Conservation (phyloP, 2,329 filamentous ascomycete genomes). For the Alternaria consortialis region DNA sequence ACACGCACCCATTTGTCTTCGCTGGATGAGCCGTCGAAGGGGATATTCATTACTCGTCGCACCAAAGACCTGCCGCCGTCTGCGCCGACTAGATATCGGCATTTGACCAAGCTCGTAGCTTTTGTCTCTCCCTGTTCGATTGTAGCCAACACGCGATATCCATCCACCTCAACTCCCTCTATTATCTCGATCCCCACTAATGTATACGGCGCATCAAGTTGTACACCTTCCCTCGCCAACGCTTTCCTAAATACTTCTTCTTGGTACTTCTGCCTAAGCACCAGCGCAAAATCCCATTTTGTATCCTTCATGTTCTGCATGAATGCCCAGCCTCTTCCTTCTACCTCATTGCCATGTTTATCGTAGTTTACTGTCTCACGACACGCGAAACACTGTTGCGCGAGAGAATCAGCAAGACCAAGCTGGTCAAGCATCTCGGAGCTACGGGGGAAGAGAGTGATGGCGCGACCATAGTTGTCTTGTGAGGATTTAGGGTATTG, state of each 20-base stretch:
- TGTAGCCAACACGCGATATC: slow-evolving; percentile 28
- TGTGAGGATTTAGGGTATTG: slow-evolving; percentile 60
- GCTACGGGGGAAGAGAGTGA: slow-evolving; percentile 63
- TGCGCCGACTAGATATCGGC: slow-evolving; percentile 61
- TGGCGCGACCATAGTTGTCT: slow-evolving; percentile 63
- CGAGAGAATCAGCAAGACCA: slow-evolving; percentile 59
- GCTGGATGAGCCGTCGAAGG: slow-evolving; percentile 60
- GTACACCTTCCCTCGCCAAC: slow-evolving; percentile 49
- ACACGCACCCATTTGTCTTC: slow-evolving; percentile 65
- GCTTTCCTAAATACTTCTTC: slow-evolving; percentile 62
- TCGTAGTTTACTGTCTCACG: slow-evolving; percentile 61
- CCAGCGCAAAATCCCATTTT: slow-evolving; percentile 62
- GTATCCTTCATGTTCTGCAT: slow-evolving; percentile 64
- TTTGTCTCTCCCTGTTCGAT: slow-evolving; percentile 17
- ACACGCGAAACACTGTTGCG: slow-evolving; percentile 63
- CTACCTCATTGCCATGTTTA: slow-evolving; percentile 54
- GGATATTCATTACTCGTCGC: slow-evolving; percentile 56
- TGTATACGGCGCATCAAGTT: slow-evolving; percentile 49
- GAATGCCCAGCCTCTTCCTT: slow-evolving; percentile 61
- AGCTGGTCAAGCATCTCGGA: slow-evolving; percentile 64
- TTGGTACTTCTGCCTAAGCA: slow-evolving; percentile 64
- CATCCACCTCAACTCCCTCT: slow-evolving; percentile 35
- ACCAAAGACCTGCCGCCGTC: slow-evolving; percentile 63
- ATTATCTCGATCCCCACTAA: slow-evolving; percentile 53
- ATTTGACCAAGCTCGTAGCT: slow-evolving; percentile 42